Base-by-base conservation (phyloP, 1,284 basidiomycete species). In the Tylopilus orsonianus region DNA sequence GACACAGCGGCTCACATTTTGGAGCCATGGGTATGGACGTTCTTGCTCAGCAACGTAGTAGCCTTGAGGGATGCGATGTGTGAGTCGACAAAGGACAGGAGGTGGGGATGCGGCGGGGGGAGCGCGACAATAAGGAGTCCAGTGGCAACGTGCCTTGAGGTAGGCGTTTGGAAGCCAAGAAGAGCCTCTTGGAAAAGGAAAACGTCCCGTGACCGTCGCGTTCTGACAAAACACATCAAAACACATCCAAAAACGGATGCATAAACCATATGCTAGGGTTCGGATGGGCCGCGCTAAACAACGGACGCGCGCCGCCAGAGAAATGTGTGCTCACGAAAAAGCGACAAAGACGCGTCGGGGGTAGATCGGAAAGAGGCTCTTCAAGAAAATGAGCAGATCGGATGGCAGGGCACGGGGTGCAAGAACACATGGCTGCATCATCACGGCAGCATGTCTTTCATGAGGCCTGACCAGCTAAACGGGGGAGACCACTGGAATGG, bases 1-100 rank as follows among this genome's bases (percentile, higher is more conserved):
- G 78, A 67, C 85, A 87, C 34, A 90, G 70, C 18, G 87, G 86
- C 68, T 88, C 87, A 67, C 85, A 89, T 52, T 74, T 71, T 26
- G 76, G 75, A 45, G 74, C 62, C 81, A 84, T 69, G 49, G 42
- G 36, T 18, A 23, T 14, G 50, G 1, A 19, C 22, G 37, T 10
- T 35, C 12, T 30, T 46, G 16, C 9, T 27, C 34, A 40, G 40
- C 14, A 40, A 47, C 3, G 44, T 7, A 23, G 40, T 1, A 8
- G 38, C 36, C 23, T 30, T n/a, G 32, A 36, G 48, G 7, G 26
- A 20, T 1, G 36, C 4, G 36, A 16, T 22, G 27, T 20, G 47
- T 33, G 10, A 50, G 48, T 22, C 18, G 29, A 8, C 5, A 27
- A 20, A 13, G 24, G 34, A 41, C 34, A 41, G 39, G 47, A 26